A percentile compares a stretch with the other conserved stretches of the same genome.
Evolutionary conservation across 148 eudicot species (phyloP).

Genomic region (Bassia scoparia): DNA sequence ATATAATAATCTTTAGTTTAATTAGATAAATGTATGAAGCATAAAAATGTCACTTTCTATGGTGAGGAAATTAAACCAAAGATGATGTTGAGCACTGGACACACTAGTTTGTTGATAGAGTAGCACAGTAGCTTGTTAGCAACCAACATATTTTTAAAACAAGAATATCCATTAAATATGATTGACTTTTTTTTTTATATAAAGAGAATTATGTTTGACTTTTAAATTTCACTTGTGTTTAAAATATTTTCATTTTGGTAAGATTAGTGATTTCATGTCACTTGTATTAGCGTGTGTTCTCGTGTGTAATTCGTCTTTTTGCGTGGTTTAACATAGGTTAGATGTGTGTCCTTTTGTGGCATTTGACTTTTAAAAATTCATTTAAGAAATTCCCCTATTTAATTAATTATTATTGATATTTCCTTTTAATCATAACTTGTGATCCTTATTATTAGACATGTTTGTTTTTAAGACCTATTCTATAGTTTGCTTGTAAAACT

Average conservation of each 20-base stretch:
- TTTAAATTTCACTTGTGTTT: not conserved
- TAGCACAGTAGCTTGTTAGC: not conserved
- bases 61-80: not conserved
- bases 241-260: not conserved
- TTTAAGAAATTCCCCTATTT: not conserved
- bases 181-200: not conserved
- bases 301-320: constrained; percentile 10
- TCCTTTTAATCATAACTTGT: not conserved
- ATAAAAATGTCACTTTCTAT: not conserved
- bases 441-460: not conserved
- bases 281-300: constrained; percentile 10
- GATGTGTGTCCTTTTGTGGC: constrained; percentile 17
- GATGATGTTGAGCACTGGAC: not conserved
- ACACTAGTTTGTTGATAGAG: no score
- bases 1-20: not conserved
- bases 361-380: not conserved
- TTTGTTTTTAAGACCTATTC: not conserved
- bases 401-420: no score
- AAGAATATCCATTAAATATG: constrained; percentile 11
- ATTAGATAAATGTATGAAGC: not conserved
- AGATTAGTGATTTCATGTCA: constrained; percentile 5
- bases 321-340: constrained; percentile 15
- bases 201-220: constrained; percentile 17
- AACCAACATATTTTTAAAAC: not conserved
- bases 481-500: not conserved